Evolutionary conservation across 1,284 basidiomycete genomes (phyloP).

Genomic region (Ganoderma leucocontextum): DNA sequence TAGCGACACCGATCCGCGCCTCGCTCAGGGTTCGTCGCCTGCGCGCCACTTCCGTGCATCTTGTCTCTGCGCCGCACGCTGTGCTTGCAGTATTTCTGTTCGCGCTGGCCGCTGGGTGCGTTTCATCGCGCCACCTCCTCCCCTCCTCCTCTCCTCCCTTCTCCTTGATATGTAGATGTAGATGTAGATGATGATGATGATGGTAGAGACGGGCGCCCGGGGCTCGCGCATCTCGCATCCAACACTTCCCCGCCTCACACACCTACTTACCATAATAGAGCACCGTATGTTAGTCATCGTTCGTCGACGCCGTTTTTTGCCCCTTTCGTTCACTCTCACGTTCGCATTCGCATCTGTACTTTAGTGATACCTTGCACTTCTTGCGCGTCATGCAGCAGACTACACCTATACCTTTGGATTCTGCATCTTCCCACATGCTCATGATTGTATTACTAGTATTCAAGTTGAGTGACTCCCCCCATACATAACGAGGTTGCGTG

Average conservation of each 20-base stretch:
- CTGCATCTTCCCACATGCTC: not conserved
- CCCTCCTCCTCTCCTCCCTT: not conserved
- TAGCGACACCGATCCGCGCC: not conserved
- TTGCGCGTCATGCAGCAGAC: constrained; percentile 4
- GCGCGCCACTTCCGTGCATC: not conserved
- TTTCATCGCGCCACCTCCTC: not conserved
- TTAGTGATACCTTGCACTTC: constrained; percentile 5
- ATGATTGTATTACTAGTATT: constrained; percentile 8
- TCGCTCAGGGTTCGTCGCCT: not conserved
- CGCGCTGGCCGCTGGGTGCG: too few species aligned
- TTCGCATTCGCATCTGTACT: constrained; percentile 5
- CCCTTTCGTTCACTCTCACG: not conserved
- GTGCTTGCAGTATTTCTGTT: not conserved
- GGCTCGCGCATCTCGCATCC: too few species aligned
- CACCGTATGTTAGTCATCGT: not conserved
- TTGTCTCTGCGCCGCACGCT: not conserved
- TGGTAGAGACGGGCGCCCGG: too few species aligned
- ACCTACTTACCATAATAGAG: not conserved
- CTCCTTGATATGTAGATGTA: too few species aligned
- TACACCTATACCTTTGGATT: not conserved
- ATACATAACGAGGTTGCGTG: not conserved
- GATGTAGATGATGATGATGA: too few species aligned
- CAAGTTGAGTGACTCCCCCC: not conserved
- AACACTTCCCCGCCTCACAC: not conserved
- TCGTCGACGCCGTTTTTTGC: not conserved